Conservation (phyloP, 768 basidiomycete genomes). For the Boletus barrowsii region DNA sequence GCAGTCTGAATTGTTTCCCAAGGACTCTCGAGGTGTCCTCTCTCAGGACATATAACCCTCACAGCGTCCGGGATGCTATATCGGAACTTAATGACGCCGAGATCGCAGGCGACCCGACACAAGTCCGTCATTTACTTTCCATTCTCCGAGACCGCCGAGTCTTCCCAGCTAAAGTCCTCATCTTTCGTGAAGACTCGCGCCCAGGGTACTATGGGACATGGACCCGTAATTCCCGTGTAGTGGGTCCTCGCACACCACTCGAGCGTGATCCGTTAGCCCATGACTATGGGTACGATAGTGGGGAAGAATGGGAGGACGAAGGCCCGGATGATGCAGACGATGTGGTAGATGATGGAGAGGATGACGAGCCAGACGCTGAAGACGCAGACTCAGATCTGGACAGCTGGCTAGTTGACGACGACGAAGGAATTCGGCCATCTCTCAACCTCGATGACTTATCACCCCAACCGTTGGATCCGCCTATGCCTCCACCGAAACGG, state of each 20-base stretch:
- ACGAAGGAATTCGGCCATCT: slow-evolving; percentile 59
- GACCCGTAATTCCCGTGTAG: slow-evolving; percentile 73
- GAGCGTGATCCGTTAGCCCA: slow-evolving; percentile 69
- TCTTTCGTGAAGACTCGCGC: slow-evolving; percentile 79
- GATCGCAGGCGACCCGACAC: slow-evolving; percentile 64
- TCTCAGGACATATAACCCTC: slow-evolving; percentile 29
- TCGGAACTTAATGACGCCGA: slow-evolving; percentile 73
- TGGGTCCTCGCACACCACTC: slow-evolving; percentile 84
- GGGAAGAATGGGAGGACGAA: slow-evolving; percentile 95
- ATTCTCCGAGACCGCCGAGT: slow-evolving; percentile 58
- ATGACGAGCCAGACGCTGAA: slow-evolving; percentile 61
- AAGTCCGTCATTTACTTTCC: slow-evolving; percentile 62
- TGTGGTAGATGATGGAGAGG: slow-evolving; percentile 59
- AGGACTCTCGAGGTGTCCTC: slow-evolving; percentile 16
- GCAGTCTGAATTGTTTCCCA: slow-evolving; percentile 18
- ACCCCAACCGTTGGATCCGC: slow-evolving; percentile 29
- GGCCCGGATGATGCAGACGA: slow-evolving; percentile 73
- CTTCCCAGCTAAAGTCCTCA: slow-evolving; percentile 77
- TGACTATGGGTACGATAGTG: slow-evolving; percentile 93
- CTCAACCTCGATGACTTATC: slow-evolving; percentile 39
- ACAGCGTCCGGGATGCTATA: slow-evolving; percentile 52
- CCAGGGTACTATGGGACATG: slow-evolving; percentile 96
- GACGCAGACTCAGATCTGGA: slow-evolving; percentile 44
- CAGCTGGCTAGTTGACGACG: slow-evolving; percentile 53
- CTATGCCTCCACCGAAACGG: slow-evolving; percentile 53